phyloP scores from a whole-genome alignment of 768 basidiomycete genomes.

The Russula virescens region DNA sequence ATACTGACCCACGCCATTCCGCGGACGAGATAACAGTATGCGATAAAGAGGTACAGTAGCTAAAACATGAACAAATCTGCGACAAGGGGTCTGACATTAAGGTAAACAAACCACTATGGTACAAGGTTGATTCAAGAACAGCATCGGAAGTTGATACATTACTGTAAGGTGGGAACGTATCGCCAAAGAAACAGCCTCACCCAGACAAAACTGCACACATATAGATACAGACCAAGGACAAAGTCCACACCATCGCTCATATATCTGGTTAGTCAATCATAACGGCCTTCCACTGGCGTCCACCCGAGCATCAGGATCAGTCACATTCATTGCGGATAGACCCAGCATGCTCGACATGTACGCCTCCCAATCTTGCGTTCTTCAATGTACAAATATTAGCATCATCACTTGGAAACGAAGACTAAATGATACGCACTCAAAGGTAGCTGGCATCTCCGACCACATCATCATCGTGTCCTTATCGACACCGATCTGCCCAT shows the following conservation, averaged over 20 bases:
- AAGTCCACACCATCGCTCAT: background rate
- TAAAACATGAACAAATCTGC: too few relatives aligned
- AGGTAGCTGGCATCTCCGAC: conserved; percentile 20
- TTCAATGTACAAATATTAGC: background rate
- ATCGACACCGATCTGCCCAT: conserved; percentile 24
- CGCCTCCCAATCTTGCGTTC: conserved; percentile 24
- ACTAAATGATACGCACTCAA: conserved; percentile 14
- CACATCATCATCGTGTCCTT: conserved; percentile 25
- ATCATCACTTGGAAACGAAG: background rate
- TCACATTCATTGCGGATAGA: background rate
- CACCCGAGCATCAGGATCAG: background rate
- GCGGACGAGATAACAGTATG: too few relatives aligned
- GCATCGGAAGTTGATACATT: too few relatives aligned
- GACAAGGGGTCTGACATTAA: too few relatives aligned
- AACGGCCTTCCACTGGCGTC: background rate
- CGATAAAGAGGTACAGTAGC: too few relatives aligned
- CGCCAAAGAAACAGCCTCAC: too few relatives aligned
- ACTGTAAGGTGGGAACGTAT: too few relatives aligned
- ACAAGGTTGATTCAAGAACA: too few relatives aligned
- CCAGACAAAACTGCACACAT: too few relatives aligned
- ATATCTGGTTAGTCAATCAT: background rate
- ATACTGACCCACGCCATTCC: too few relatives aligned
- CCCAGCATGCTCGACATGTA: conserved; percentile 22
- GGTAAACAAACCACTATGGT: too few relatives aligned
- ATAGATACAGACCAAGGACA: too few relatives aligned